Evolutionary conservation across 257 asterid species (phyloP).

Genomic region (Leonotis leonurus): DNA sequence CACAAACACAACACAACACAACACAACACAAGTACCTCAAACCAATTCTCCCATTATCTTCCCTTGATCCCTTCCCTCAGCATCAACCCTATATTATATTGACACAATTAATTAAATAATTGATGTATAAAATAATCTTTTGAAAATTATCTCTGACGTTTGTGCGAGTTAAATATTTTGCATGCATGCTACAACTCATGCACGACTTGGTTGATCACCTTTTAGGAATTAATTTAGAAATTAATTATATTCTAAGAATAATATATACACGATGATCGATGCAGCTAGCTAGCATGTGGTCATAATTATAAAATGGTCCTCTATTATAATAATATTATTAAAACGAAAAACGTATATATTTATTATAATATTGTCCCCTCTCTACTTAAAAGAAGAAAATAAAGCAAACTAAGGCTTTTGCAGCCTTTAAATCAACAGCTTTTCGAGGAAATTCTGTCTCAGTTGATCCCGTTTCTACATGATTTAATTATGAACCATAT

Average conservation of each 20-base stretch:
- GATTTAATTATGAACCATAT: not conserved
- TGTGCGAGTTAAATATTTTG: not conserved
- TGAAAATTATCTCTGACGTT: no score
- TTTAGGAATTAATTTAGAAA: constrained; percentile 1
- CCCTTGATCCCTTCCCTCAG: no score
- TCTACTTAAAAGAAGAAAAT: constrained; percentile 25
- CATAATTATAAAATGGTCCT: constrained; percentile 32
- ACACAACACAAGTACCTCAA: no score
- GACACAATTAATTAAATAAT: no score
- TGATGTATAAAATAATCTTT: no score
- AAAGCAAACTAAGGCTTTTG: constrained; percentile 29
- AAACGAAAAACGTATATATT: not conserved
- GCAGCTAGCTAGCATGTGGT: constrained; percentile 46
- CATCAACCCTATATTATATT: no score
- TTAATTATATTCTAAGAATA: not conserved
- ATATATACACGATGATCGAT: no score
- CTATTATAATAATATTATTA: constrained; percentile 16
- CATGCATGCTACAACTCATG: constrained; percentile 14
- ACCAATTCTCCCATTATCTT: not conserved
- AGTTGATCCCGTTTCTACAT: constrained; percentile 2
- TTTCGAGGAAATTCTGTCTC: constrained; percentile 20
- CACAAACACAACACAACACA: not conserved
- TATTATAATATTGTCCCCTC: constrained; percentile 42
- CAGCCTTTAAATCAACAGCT: constrained; percentile 34
- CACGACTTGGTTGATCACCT: constrained; percentile 10